Evolutionary conservation across 1,139 yeast species (phyloP).

Genomic region (Wickerhamiella infanticola): DNA sequence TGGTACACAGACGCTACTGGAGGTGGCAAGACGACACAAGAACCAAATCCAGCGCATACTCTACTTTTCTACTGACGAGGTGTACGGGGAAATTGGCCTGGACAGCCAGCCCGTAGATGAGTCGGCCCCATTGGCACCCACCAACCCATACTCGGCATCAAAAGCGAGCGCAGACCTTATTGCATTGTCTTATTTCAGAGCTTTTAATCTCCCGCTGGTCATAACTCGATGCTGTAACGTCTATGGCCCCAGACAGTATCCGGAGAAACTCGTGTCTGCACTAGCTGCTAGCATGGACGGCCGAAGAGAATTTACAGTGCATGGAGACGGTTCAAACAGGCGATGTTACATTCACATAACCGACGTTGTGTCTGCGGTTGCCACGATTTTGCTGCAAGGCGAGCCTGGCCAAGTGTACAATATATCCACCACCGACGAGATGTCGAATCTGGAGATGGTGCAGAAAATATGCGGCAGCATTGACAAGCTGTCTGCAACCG

Average conservation of each 20-base stretch:
- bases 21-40: slow-evolving; percentile 22
- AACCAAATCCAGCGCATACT: slow-evolving; percentile 23
- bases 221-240: slow-evolving; percentile 40
- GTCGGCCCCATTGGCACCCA: slow-evolving; percentile 30
- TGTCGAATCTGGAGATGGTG: slow-evolving; percentile 28
- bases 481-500: slow-evolving; percentile 13
- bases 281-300: slow-evolving; percentile 22
- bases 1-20: slow-evolving; percentile 38
- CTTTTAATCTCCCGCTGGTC: slow-evolving; percentile 32
- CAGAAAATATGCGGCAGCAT: slow-evolving; percentile 12
- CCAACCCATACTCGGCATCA: slow-evolving; percentile 47
- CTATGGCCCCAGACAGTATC: slow-evolving; percentile 42
- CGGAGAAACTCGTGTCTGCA: slow-evolving; percentile 41
- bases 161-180: slow-evolving; percentile 44
- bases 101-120: slow-evolving; percentile 25
- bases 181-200: slow-evolving; percentile 32
- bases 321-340: slow-evolving; percentile 35
- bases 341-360: slow-evolving; percentile 35
- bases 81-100: slow-evolving; percentile 33
- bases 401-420: slow-evolving; percentile 30
- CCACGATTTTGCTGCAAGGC: slow-evolving; percentile 24
- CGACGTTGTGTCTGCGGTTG: slow-evolving; percentile 36
- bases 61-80: slow-evolving; percentile 49
- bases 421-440: slow-evolving; percentile 34
- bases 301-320: slow-evolving; percentile 24